Evolutionary conservation across 169 alveolate species (phyloP), one percentile per base, ranked within the genome.

Genomic region (Besnoitia besnoiti): DNA sequence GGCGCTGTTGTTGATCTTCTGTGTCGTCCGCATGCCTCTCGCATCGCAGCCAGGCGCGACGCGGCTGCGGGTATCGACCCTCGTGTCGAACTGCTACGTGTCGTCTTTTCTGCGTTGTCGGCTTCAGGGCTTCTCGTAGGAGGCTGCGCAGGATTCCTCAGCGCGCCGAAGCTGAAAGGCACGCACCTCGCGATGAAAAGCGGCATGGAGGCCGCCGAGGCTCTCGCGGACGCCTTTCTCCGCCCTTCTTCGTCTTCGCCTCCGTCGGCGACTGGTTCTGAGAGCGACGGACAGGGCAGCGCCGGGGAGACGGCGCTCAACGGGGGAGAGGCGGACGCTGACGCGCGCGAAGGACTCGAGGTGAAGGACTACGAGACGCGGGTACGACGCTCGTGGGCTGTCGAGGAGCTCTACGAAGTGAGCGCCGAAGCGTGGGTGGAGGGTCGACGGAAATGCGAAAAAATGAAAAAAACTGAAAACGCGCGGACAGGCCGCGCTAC

Each of bases 131-230:
- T 97, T 97, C 94, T 97, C 37, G 92, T 96, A 42, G 98, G 99
- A 8, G 96, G 97, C 91, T 92, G 97, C 37, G 98, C 98, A 37
- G 99, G 98, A 30, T 96, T 97, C 92, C 75, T 96, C 82, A 97
- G 97, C 94, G 97, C 96, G 39, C 97, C 97, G 27, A 96, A 96
- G 85, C 96, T 97, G 79, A 96, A 97, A 93, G 96, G 95, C 37
- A 51, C 90, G 50, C 95, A 91, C 91, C 50, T 85, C 24, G 92
- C 95, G 39, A 50, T 94, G 91, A 97, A 97, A 94, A 95, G 98
- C 24, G 99, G 98, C 35, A 97, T 97, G 95, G 76, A 96, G 40
- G 99, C 99, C 24, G 98, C 98, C 40, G 98, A 97, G 59, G 93
- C 96, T 8, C 95, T 95, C 19, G 94, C 93, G 14, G 93, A 94